A percentile compares a stretch with the other conserved stretches of the same genome.
Evolutionary conservation across 352 stramenopile genomes (phyloP).

Genomic region (Phytophthora colocasiae): DNA sequence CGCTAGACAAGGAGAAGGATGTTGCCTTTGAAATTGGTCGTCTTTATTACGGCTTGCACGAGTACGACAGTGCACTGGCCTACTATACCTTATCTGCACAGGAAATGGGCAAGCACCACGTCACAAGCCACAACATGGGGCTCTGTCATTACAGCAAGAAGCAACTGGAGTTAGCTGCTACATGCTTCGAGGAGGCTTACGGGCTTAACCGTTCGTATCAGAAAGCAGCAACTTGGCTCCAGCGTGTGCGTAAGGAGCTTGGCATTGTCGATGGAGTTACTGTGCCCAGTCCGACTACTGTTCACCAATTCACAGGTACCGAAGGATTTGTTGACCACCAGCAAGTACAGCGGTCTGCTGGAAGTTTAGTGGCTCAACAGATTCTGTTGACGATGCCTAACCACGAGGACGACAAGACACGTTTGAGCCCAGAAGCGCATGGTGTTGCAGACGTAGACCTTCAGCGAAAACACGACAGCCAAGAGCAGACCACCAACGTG

Average conservation of each 20-base stretch:
- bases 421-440: constrained; percentile 14
- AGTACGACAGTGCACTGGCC: constrained; percentile 90
- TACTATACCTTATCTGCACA: constrained; percentile 90
- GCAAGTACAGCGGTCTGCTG: constrained; percentile 13
- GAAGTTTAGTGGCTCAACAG: constrained; percentile 54
- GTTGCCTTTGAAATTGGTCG: constrained; percentile 91
- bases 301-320: constrained; percentile 14
- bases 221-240: constrained; percentile 84
- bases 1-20: constrained; percentile 94
- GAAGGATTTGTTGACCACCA: constrained; percentile 11
- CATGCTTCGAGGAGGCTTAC: constrained; percentile 80
- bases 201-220: constrained; percentile 75
- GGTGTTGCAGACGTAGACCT: constrained; percentile 10
- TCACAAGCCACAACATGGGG: constrained; percentile 97
- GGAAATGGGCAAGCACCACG: constrained; percentile 94
- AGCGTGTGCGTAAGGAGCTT: constrained; percentile 76
- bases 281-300: constrained; percentile 9
- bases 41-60: constrained; percentile 93
- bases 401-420: constrained; percentile 56
- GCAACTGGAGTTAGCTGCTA: constrained; percentile 62
- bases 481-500: constrained; percentile 17
- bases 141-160: constrained; percentile 94
- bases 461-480: constrained; percentile 13
- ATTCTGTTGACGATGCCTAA: constrained; percentile 60
- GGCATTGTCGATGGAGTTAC: constrained; percentile 23